phyloP scores from a whole-genome alignment of 1,284 basidiomycete species.

The Blastosporella zonata region DNA sequence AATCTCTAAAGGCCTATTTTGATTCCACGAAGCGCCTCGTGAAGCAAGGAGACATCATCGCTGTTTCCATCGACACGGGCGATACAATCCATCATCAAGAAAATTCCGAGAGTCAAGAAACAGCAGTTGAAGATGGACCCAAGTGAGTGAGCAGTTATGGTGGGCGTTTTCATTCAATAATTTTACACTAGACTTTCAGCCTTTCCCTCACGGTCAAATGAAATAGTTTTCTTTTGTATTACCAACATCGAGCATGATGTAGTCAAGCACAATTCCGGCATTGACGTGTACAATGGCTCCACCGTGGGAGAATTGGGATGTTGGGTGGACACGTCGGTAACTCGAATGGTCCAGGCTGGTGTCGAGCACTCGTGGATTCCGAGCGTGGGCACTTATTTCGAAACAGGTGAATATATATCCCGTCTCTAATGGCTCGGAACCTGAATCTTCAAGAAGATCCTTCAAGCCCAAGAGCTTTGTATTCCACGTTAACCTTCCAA shows the following conservation, averaged over 20 bases:
- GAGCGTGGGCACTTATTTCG: constrained; percentile 54
- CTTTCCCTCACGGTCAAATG: constrained; percentile 27
- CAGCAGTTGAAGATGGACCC: background rate
- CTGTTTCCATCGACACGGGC: constrained; percentile 65
- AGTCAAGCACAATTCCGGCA: constrained; percentile 32
- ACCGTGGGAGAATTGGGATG: constrained; percentile 78
- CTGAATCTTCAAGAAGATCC: constrained; percentile 7
- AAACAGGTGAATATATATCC: constrained; percentile 37
- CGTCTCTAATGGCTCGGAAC: background rate
- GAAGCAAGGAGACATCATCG: constrained; percentile 80
- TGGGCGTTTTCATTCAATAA: background rate
- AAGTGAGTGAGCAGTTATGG: constrained; percentile 5
- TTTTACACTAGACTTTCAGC: constrained; percentile 15
- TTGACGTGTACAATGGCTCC: constrained; percentile 48
- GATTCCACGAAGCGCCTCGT: constrained; percentile 58
- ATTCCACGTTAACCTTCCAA: constrained; percentile 21
- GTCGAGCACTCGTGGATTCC: constrained; percentile 70
- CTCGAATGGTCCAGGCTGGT: constrained; percentile 79
- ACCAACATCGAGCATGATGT: constrained; percentile 74
- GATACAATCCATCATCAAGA: constrained; percentile 14
- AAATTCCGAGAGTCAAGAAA: constrained; percentile 4
- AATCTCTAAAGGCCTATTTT: constrained; percentile 71
- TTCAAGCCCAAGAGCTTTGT: constrained; percentile 23
- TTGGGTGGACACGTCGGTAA: constrained; percentile 73
- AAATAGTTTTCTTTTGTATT: constrained; percentile 69